These are phyloP conservation scores for Talaromyces nanjingensis DNA, from an alignment of 495 filamentous ascomycete genomes.

Conservation along the genomic window DNA sequence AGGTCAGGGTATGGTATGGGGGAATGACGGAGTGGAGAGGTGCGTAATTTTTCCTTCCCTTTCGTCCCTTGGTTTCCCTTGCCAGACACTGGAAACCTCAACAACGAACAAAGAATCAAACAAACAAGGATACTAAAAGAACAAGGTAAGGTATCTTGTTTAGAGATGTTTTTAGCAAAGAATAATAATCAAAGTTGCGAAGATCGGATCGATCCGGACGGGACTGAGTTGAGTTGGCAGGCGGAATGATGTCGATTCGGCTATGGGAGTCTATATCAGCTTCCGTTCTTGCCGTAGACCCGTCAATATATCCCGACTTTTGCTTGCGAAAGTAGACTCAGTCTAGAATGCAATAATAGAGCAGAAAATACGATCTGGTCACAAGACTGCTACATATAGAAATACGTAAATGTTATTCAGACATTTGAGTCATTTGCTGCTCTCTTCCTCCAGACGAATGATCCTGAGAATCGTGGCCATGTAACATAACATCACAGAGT, in stretches of 20 bases:
- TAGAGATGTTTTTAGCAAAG: neutral
- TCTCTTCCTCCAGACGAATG: neutral
- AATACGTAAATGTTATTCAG: neutral
- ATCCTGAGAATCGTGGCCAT: neutral
- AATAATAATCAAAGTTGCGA: neutral
- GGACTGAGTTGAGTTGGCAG: too few relatives aligned
- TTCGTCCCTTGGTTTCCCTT: neutral
- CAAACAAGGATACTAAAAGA: neutral
- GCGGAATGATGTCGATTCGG: conserved; percentile 4
- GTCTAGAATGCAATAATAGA: neutral
- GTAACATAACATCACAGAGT: neutral
- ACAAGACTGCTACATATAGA: neutral
- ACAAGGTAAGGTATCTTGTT: neutral
- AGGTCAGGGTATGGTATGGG: neutral
- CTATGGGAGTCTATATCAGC: neutral
- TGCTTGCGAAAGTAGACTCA: neutral
- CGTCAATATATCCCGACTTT: neutral
- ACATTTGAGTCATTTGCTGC: neutral
- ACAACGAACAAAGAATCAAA: neutral
- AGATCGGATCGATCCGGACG: neutral
- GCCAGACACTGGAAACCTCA: neutral
- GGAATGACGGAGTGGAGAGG: neutral
- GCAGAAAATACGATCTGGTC: neutral
- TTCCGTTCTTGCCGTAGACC: neutral
- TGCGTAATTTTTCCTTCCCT: neutral